Conservation (phyloP, 2,329 filamentous ascomycete genomes). For the Dothistroma pini region DNA sequence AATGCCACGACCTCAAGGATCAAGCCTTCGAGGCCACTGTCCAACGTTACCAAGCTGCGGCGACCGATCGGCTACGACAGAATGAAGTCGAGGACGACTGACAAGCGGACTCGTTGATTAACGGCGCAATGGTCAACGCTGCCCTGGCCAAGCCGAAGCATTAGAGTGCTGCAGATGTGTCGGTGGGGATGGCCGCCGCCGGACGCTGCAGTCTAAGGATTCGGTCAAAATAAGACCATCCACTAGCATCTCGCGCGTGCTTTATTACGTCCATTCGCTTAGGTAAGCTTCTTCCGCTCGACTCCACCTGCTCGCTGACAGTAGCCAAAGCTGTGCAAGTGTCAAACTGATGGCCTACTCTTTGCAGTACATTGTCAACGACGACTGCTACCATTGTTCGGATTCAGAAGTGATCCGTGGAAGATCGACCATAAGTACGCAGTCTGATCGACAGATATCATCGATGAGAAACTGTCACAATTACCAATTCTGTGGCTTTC, state of each 20-base stretch:
- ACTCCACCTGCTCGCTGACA: background rate
- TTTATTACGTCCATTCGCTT: background rate
- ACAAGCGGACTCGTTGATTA: background rate
- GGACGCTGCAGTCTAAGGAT: background rate
- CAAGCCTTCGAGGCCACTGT: conserved; percentile 11
- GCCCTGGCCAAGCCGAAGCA: background rate
- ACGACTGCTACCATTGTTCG: background rate
- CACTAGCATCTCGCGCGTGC: background rate
- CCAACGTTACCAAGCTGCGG: conserved; percentile 21
- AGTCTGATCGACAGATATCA: no score
- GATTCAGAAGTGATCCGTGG: background rate
- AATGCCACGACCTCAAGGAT: conserved; percentile 14
- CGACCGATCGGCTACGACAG: conserved; percentile 14
- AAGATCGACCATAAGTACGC: background rate
- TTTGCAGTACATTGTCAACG: background rate
- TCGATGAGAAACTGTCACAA: no score
- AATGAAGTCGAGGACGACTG: background rate
- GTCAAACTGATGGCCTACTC: background rate
- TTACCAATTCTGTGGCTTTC: no score
- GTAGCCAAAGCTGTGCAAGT: background rate
- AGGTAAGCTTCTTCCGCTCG: background rate
- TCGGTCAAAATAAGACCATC: background rate
- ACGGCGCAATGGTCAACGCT: background rate
- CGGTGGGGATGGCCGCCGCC: background rate
- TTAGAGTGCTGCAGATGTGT: background rate